Base-by-base conservation (phyloP, 2,329 filamentous ascomycete species). In the Aspergillus terreus region DNA sequence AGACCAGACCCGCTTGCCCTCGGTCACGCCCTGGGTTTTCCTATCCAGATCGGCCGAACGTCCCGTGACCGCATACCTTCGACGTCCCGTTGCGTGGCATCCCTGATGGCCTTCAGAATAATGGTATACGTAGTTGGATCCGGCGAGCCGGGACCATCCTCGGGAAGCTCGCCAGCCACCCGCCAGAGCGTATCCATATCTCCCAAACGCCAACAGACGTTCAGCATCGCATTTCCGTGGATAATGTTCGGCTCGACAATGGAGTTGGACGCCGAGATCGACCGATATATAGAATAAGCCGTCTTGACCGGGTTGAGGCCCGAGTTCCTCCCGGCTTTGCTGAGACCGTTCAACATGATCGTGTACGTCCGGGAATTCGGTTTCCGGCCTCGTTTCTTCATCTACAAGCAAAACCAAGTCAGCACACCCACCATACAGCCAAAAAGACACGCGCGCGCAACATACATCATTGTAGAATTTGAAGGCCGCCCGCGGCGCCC, bases 321-420 rank as follows among this genome's bases (percentile, higher is more conserved):
- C 52, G 51, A 10, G n/a, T 51, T 49, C 42, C 86, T 80, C 1
- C 79, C 66, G 14, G 85, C 83, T 40, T 78, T 72, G 38, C 85
- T 81, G 49, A 92, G 83, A 27, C 91, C 92, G 46, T 82, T 79
- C 59, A 99, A 84, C 52, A 97, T 81, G 52, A 89, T 85, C 15
- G 89, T 94, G 66, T 88, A 96, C 0, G 94, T 96, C 62, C 86
- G 82, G 3, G 83, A 81, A 66, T 92, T 92, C 1, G 94, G 92
- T 23, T 81, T 77, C 62, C 95, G 87, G 4, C 79, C 86, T 55
- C 91, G 82, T 74, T 97, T 97, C 75, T 97, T 99, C 92, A 99
- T 97, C 87, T 90, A 59, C 11, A 52, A 43, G 15, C 14, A 40
- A 51, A 55, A 63, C 48, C 51, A 41, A 60, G 46, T 27, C 33